Evolutionary conservation across 345 rosid species (phyloP), one percentile per base, ranked within the genome.

Genomic region (Reutealis trisperma): DNA sequence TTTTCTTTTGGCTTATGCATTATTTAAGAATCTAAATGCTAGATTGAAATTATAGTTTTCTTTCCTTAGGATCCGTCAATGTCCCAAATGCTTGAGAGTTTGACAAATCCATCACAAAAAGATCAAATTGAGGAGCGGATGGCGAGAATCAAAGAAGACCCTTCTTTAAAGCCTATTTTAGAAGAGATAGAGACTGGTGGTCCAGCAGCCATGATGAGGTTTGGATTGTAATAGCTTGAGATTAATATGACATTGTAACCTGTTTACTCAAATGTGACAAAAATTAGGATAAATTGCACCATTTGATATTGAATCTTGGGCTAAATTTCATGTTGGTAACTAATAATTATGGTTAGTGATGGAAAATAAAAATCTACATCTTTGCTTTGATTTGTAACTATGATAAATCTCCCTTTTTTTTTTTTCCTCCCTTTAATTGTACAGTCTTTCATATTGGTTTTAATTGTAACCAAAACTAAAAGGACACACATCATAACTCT

Each of bases 171-270:
- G 82, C 92, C 89, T 79, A 89, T 96, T 74, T 80, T 96, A 41
- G 98, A 93, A 21, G 98, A 96, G 87, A 92, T 96, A 37, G 98
- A 96, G 86, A 81, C 80, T 44, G 97, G 97, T 77, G 97, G 97
- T 75, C 97, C 97, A 16, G 88, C 94, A 85, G 94, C 97, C 71
- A 92, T 94, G 97, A 91, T 94, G 98, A 96, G 91, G 99, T 96
- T 75, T 18, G 88, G 47, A 76, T 80, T 14, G 49, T 58, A 66
- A 74, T 72, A 44, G 62, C 27, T 22, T 22, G 32, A 15, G 54
- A 21, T 22, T 45, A 45, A 32, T 57, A 37, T 61, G 22, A 22
- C 25, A 37, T 7, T 25, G 6, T 71, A 24, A 61, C 21, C 4
- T 65, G 71, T 41, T 22, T 74, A 63, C 34, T 24, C 8, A 41